phyloP scores from a whole-genome alignment of 306 rosid species.

The Hippophae tibetana region DNA sequence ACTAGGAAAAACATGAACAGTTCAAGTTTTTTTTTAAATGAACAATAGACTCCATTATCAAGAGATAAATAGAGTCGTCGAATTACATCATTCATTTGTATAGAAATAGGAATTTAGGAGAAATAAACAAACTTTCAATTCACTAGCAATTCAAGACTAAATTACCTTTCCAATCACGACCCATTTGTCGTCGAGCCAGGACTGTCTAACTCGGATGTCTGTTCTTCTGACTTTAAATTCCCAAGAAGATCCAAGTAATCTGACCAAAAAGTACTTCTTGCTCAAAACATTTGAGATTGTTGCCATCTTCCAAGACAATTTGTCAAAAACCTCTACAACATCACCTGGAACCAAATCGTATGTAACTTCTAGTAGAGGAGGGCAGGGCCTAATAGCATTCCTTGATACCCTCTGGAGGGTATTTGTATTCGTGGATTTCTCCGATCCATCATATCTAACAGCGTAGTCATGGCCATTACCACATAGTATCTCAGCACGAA shows the following conservation, averaged over 20 bases:
- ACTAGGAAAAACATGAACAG: conserved; percentile 1
- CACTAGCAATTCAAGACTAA: conserved; percentile 2
- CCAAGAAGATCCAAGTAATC: conserved; percentile 73
- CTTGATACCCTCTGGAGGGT: conserved; percentile 51
- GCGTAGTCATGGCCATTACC: conserved; percentile 62
- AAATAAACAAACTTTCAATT: conserved; percentile 8
- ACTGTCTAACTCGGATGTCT: conserved; percentile 67
- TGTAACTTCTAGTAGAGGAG: conserved; percentile 41
- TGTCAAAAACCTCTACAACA: conserved; percentile 65
- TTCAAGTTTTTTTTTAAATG: conserved; percentile 2
- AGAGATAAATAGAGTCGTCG: too few species aligned
- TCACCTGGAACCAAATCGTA: conserved; percentile 67
- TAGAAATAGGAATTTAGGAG: conserved; percentile 5
- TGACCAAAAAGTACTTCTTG: conserved; percentile 38
- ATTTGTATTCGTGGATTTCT: conserved; percentile 25
- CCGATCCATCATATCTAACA: conserved; percentile 55
- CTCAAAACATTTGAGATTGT: conserved; percentile 62
- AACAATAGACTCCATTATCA: not conserved
- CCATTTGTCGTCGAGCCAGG: conserved; percentile 77
- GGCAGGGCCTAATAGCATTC: conserved; percentile 71
- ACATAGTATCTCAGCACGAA: conserved; percentile 62
- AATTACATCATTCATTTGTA: not conserved
- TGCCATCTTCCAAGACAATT: conserved; percentile 82
- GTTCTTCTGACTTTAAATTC: conserved; percentile 58
- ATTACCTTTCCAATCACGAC: conserved; percentile 70